Conservation (phyloP, 768 basidiomycete genomes). For the Termitomyces sp. region DNA sequence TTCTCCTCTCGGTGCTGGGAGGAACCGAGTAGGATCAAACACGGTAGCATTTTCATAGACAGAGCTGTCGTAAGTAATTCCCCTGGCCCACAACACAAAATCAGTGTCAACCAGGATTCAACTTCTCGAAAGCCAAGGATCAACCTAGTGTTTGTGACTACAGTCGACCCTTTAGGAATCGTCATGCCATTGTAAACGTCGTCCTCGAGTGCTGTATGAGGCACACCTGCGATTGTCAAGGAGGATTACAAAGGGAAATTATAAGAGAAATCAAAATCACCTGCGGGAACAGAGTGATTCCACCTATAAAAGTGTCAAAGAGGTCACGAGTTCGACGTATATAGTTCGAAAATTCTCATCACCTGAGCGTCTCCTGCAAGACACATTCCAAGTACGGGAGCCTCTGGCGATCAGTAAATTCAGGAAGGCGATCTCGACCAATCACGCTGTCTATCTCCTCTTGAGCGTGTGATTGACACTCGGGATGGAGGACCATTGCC, state of each 20-base stretch:
- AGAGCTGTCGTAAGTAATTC: constrained; percentile 27
- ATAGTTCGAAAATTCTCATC: background rate
- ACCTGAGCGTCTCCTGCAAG: constrained; percentile 21
- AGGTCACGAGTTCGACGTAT: too few species aligned
- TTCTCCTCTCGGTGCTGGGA: constrained; percentile 16
- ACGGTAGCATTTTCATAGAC: constrained; percentile 31
- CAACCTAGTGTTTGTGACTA: background rate
- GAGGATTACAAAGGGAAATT: background rate
- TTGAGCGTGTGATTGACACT: constrained; percentile 29
- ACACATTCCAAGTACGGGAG: constrained; percentile 26
- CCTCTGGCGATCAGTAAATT: constrained; percentile 20
- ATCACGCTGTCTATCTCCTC: constrained; percentile 33
- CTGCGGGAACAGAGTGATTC: constrained; percentile 17
- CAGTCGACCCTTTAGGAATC: constrained; percentile 26
- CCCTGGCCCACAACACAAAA: constrained; percentile 21
- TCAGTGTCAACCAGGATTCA: constrained; percentile 29
- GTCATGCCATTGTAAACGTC: background rate
- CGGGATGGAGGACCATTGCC: constrained; percentile 33
- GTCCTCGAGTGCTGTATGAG: background rate
- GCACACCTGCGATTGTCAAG: background rate
- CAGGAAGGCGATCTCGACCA: constrained; percentile 25
- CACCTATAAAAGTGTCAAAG: constrained; percentile 10
- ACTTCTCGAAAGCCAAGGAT: background rate
- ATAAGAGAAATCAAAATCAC: constrained; percentile 6
- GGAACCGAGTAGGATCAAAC: constrained; percentile 37